Percentiles rank a stretch among this genome's conserved stretches.
Evolutionary conservation across 169 alveolate genomes (phyloP).

Genomic region (Plasmodium knowlesi): DNA sequence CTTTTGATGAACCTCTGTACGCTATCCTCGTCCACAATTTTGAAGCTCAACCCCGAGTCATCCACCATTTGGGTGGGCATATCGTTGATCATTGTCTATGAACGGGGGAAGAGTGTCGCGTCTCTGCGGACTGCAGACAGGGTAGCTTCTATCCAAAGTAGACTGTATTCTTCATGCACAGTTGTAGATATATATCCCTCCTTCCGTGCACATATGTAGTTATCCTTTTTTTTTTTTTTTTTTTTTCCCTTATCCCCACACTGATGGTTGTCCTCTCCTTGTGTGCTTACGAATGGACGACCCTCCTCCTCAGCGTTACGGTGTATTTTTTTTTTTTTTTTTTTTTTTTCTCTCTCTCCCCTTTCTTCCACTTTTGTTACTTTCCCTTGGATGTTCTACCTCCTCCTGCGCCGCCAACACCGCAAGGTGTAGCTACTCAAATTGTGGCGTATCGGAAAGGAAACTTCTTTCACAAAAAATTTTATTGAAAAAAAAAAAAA

Average conservation of each 20-base stretch:
- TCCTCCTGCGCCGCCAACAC: not conserved
- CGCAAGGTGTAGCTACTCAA: not conserved
- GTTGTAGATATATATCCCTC: not conserved
- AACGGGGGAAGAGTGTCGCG: not conserved
- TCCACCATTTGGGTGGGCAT: not conserved
- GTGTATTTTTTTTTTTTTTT: too few relatives aligned
- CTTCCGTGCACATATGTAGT: not conserved
- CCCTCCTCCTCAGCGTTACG: too few relatives aligned
- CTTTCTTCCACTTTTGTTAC: not conserved
- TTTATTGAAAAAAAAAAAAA: not conserved
- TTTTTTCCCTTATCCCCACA: too few relatives aligned
- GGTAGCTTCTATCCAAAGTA: not conserved
- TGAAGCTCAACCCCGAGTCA: slow-evolving; percentile 12
- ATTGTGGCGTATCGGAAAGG: not conserved
- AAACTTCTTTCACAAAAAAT: not conserved
- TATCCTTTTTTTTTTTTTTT: not conserved
- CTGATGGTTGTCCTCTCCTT: too few relatives aligned
- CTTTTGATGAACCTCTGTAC: slow-evolving; percentile 30
- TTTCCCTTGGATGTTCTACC: not conserved
- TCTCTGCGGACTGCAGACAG: not conserved
- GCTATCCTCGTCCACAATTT: slow-evolving; percentile 42
- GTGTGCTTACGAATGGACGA: too few relatives aligned
- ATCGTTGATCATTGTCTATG: not conserved
- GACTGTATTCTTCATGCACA: not conserved
- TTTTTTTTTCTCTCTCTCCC: too few relatives aligned